phyloP scores from a whole-genome alignment of 768 basidiomycete genomes.

The Antrodiella citrinella region DNA sequence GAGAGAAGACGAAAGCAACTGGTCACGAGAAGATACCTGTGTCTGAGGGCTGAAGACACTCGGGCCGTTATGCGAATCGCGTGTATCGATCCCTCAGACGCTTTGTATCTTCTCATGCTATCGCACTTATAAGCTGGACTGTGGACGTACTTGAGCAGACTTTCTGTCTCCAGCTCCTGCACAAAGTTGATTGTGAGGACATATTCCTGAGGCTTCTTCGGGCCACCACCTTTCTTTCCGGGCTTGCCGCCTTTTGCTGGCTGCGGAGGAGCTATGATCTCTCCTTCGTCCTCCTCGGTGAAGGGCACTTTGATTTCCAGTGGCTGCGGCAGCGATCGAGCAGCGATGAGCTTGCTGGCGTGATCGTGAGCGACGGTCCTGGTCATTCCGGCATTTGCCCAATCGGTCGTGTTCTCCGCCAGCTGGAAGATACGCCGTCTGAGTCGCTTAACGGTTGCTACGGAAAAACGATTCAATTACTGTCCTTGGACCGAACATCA shows the following conservation, averaged over 20 bases:
- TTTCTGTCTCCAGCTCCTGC: constrained; percentile 35
- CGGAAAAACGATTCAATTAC: too few species aligned
- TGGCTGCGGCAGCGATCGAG: constrained; percentile 32
- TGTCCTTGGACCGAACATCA: too few species aligned
- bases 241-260: constrained; percentile 18
- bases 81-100: constrained; percentile 9
- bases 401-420: constrained; percentile 35
- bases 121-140: background rate
- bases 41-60: constrained; percentile 11
- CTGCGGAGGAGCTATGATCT: constrained; percentile 6
- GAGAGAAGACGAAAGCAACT: too few species aligned
- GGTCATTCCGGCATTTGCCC: constrained; percentile 32
- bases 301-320: constrained; percentile 30
- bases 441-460: constrained; percentile 29
- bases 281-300: constrained; percentile 39
- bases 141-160: constrained; percentile 29
- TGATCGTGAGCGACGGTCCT: constrained; percentile 39
- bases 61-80: constrained; percentile 4
- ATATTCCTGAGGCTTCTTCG: constrained; percentile 27
- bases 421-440: constrained; percentile 40
- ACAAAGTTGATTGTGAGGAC: constrained; percentile 35
- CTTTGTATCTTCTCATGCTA: constrained; percentile 4
- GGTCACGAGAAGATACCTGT: constrained; percentile 7
- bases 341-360: constrained; percentile 37
- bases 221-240: constrained; percentile 8